Evolutionary conservation across 1,284 basidiomycete genomes (phyloP).

Genomic region (Mrakiaceae sp.): DNA sequence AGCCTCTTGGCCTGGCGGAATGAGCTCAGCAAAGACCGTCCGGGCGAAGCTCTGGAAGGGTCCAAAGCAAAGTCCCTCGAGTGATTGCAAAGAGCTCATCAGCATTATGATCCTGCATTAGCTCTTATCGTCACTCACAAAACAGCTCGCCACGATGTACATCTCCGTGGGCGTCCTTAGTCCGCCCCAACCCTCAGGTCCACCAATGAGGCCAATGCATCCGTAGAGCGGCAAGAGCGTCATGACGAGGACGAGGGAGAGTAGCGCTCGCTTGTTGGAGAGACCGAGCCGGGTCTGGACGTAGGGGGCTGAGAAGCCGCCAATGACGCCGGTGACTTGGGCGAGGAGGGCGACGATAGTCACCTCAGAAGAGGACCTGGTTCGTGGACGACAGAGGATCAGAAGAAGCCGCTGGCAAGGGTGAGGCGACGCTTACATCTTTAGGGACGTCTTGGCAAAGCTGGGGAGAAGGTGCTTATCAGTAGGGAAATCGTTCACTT

Average conservation of each 20-base stretch:
- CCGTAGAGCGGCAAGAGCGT: constrained; percentile 68
- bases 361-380: constrained; percentile 37
- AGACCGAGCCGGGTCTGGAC: constrained; percentile 40
- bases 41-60: constrained; percentile 38
- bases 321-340: constrained; percentile 31
- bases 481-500: constrained; percentile 26
- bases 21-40: constrained; percentile 62
- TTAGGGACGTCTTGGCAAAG: constrained; percentile 32
- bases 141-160: constrained; percentile 68
- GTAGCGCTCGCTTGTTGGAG: constrained; percentile 56
- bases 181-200: constrained; percentile 47
- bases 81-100: too few species aligned
- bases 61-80: neutral
- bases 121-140: constrained; percentile 31
- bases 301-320: constrained; percentile 29
- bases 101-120: too few species aligned
- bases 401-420: neutral
- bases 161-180: constrained; percentile 69
- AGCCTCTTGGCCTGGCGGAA: constrained; percentile 55
- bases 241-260: constrained; percentile 54
- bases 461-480: neutral
- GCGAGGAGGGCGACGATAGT: constrained; percentile 36
- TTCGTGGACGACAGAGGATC: neutral
- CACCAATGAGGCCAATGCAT: constrained; percentile 28
- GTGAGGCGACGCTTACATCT: neutral